Base-by-base conservation (phyloP, 2,329 filamentous ascomycete genomes). In the Thyridium curvatum region DNA sequence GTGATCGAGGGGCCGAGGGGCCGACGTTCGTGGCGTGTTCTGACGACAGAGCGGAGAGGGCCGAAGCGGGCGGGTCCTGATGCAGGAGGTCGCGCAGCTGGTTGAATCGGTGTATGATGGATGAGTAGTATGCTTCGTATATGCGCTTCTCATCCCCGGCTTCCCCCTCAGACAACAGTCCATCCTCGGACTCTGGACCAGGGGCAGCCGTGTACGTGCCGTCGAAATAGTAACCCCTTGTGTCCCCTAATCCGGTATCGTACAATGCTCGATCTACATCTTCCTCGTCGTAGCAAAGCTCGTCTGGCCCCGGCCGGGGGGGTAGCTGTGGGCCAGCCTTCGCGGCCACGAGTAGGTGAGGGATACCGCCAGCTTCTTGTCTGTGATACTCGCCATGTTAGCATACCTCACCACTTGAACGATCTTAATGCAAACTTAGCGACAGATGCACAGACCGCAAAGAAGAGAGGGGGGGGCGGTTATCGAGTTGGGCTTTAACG, bases 201-300 rank as follows among this genome's bases (percentile, higher is more conserved):
- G 77, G 71, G 3, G 72, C 68, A 4, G 81, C 84, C 17, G 83
- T 77, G 56, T 88, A 95, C 30, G 86, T 84, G 35, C 88, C 89
- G 49, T 94, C 86, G 13, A 79, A 67, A 56, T 86, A 93, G 53
- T 78, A 82, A 10, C 83, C 84, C 40, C 74, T 63, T 16, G 69
- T 64, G 50, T 83, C 76, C 38, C 72, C 70, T 15, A 60, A 45
- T 6, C 68, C 68, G 41, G 66, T 55, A 8, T 66, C 52, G 51
- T 79, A 79, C 32, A 74, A 66, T 26, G 53, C 56, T 37, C 61
- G 57, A 42, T 72, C 66, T 4, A 57, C 39, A 4, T 45, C 46
- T 28, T 54, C 49, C 15, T 59, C 52, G 38, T 64, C 53, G 18
- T 56, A 54, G 12, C 53, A 52, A 13, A 45, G 37, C 32, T 55